Evolutionary conservation across 148 eudicot species (phyloP).

Genomic region (Cornus florida): DNA sequence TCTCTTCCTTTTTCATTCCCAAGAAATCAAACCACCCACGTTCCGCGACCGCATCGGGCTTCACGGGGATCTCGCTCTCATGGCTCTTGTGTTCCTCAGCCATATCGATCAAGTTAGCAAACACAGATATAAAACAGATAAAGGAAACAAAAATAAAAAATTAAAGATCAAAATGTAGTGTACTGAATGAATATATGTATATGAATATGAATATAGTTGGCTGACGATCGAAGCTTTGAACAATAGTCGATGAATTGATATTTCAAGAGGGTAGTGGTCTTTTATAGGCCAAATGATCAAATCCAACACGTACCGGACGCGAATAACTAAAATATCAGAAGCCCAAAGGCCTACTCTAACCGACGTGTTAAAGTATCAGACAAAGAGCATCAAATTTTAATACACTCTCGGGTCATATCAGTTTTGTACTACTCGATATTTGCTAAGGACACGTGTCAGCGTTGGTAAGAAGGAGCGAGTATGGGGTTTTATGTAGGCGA

Average conservation of each 20-base stretch:
- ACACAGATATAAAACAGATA: background rate
- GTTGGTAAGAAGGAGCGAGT: background rate
- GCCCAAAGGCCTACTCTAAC: constrained; percentile 14
- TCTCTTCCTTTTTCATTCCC: constrained; percentile 54
- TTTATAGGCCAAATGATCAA: background rate
- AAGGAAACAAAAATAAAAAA: background rate
- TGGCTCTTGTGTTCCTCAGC: constrained; percentile 36
- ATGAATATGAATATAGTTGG: too few relatives aligned
- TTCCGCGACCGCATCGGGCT: constrained; percentile 36
- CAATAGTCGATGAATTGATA: too few relatives aligned
- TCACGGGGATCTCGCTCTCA: constrained; percentile 5
- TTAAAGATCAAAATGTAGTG: too few relatives aligned
- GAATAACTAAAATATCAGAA: background rate
- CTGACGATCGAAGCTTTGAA: background rate
- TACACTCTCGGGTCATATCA: too few relatives aligned
- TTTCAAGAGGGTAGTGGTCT: background rate
- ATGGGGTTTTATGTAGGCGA: background rate
- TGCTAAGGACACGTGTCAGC: too few relatives aligned
- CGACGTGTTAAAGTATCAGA: constrained; percentile 13
- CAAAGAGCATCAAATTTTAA: too few relatives aligned
- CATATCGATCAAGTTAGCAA: constrained; percentile 34
- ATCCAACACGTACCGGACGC: background rate
- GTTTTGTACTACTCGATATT: too few relatives aligned
- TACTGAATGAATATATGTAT: too few relatives aligned
- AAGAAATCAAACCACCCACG: constrained; percentile 69